Evolutionary conservation across 768 basidiomycete genomes (phyloP).

Genomic region (Phaeolepiota aurea): DNA sequence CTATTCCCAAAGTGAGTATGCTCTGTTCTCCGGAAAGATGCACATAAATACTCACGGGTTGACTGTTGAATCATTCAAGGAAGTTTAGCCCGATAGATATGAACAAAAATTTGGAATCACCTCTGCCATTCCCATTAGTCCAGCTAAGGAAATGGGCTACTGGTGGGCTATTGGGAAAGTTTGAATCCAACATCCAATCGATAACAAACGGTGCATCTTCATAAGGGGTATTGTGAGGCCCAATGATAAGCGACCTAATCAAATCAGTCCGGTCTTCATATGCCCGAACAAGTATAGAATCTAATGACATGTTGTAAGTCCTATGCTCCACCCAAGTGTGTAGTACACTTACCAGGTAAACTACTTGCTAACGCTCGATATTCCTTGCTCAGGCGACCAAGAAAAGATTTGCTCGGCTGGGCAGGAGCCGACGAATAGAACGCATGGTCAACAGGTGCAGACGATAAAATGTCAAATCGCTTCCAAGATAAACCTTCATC

Average conservation of each 20-base stretch:
- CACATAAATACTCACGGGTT: conserved; percentile 62
- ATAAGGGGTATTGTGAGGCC: conserved; percentile 92
- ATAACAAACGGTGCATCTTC: conserved; percentile 93
- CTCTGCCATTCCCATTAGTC: conserved; percentile 91
- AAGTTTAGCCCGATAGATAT: too few species aligned
- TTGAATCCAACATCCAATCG: conserved; percentile 84
- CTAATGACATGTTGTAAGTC: conserved; percentile 23
- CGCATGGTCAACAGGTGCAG: conserved; percentile 77
- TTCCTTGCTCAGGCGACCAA: conserved; percentile 72
- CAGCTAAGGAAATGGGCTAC: conserved; percentile 87
- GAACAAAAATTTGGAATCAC: conserved; percentile 32
- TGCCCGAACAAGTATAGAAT: conserved; percentile 81
- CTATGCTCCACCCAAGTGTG: too few species aligned
- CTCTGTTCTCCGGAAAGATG: not conserved
- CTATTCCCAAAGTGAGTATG: conserved; percentile 23
- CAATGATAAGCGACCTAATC: conserved; percentile 82
- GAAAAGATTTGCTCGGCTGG: conserved; percentile 66
- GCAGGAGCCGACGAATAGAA: conserved; percentile 55
- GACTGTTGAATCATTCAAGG: conserved; percentile 43
- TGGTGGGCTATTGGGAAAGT: conserved; percentile 78
- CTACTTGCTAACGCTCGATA: conserved; percentile 73
- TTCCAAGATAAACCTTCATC: conserved; percentile 49
- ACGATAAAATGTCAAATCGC: conserved; percentile 72
- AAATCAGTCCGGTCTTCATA: conserved; percentile 89
- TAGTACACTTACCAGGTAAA: conserved; percentile 60